Base-by-base conservation (phyloP, 306 rosid genomes). In the Amphicarpaea edgeworthii region DNA sequence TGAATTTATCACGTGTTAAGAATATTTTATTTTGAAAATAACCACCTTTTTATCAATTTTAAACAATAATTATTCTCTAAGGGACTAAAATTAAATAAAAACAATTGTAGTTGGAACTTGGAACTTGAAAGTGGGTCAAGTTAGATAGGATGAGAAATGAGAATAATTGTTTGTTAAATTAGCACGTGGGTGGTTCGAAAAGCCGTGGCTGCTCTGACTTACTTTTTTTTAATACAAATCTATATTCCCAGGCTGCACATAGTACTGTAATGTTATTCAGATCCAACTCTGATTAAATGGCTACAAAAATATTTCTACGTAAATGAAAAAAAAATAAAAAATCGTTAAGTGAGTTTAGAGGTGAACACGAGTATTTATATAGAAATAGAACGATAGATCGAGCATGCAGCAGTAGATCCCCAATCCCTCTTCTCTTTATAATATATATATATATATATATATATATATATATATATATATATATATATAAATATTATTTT, bases 131-230 rank as follows among this genome's bases (percentile, higher is more conserved):
- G 20, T 26, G 65, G 34, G 65, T 58, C 20, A 14, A 15, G 66
- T 12, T 11, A 24, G 20, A 12, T 28, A 24, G 61, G 30, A 20
- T 54, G 32, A 21, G 38, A 32, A 15, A 12, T 8, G 9, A 34
- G 23, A 34, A n/a, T 7, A 34, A n/a, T 62, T 2, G n/a, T 34
- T 62, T 2, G n/a, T 34, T 17, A 63, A 63, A 19, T 38, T 38
- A 19, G 32, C 50, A 64, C 50, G 70, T 10, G 30, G 32, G 3
- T 7, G 45, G 20, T 34, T 62, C 47, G 37, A 1, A 37, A 62
- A 62, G 9, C 15, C 46, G 68, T 37, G 70, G 70, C 17, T 38
- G 32, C 49, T 64, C 14, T 64, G 32, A 19, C 50, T 40, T 8
- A n/a, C 0, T 6, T 37, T 11, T 19, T 9, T 17, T 37, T 16